Conservation (phyloP, 495 filamentous ascomycete species). For the Darksidea phi region DNA sequence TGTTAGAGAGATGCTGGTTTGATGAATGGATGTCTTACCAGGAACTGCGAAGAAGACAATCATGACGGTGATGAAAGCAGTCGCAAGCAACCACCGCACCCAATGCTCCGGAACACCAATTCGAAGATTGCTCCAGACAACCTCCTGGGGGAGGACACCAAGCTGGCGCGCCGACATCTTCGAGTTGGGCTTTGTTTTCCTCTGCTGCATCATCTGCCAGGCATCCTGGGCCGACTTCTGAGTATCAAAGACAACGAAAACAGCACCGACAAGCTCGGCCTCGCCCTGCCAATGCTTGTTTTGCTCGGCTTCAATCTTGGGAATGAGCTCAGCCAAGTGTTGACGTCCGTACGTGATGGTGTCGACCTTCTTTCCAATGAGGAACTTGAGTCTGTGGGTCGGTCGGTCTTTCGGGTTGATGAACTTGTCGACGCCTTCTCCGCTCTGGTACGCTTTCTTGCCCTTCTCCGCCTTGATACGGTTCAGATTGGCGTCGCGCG, state of each 20-base stretch:
- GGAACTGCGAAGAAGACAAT: constrained; percentile 97
- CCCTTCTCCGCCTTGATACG: constrained; percentile 77
- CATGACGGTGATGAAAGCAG: constrained; percentile 69
- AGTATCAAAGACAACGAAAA: constrained; percentile 84
- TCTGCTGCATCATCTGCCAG: constrained; percentile 81
- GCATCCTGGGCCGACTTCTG: constrained; percentile 84
- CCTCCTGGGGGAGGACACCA: constrained; percentile 77
- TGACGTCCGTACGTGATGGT: constrained; percentile 89
- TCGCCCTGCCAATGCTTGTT: constrained; percentile 68
- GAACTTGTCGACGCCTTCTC: constrained; percentile 48
- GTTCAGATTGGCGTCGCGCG: constrained; percentile 74
- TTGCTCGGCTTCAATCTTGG: constrained; percentile 75
- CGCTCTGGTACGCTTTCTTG: constrained; percentile 48
- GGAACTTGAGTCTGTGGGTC: constrained; percentile 72
- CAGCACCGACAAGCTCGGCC: constrained; percentile 63
- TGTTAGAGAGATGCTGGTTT: constrained; percentile 10
- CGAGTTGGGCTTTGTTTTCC: constrained; percentile 82
- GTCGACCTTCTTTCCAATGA: constrained; percentile 91
- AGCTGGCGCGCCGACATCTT: constrained; percentile 71
- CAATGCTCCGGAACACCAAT: constrained; percentile 48
- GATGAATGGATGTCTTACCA: background rate
- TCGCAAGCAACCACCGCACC: constrained; percentile 66
- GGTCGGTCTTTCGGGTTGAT: constrained; percentile 78
- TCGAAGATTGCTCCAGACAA: constrained; percentile 84
- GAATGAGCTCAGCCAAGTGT: constrained; percentile 77